Percentiles rank a stretch among this genome's conserved stretches.
Conservation (phyloP, 2,329 filamentous ascomycete species). For the Dactylellina drechsleri region DNA sequence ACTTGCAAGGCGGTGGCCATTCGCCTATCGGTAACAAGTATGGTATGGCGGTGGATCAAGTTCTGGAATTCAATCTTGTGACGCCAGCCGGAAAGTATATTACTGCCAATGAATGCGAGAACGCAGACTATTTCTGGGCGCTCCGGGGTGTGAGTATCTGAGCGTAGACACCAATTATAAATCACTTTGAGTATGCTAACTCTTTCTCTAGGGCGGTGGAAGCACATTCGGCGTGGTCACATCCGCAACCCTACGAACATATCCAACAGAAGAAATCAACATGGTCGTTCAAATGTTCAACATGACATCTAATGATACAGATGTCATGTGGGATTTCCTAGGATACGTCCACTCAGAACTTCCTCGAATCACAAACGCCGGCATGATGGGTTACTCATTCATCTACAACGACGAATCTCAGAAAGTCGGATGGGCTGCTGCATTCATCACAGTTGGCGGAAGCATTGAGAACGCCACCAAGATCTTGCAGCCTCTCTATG, state of each 20-base stretch:
- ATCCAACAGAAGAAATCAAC: slow-evolving; percentile 60
- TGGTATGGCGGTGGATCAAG: slow-evolving; percentile 62
- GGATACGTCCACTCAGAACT: slow-evolving; percentile 63
- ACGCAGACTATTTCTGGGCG: slow-evolving; percentile 66
- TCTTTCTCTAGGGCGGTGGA: slow-evolving; percentile 64
- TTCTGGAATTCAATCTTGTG: slow-evolving; percentile 60
- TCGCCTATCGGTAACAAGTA: slow-evolving; percentile 62
- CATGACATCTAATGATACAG: slow-evolving; percentile 59
- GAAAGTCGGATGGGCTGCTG: slow-evolving; percentile 9
- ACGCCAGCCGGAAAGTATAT: slow-evolving; percentile 59
- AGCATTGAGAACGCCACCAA: slow-evolving; percentile 19
- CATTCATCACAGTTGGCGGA: slow-evolving; percentile 23
- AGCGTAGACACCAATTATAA: background rate
- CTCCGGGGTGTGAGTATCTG: slow-evolving; percentile 61
- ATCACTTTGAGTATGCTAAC: slow-evolving; percentile 1
- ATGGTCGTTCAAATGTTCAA: slow-evolving; percentile 60
- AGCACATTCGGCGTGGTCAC: slow-evolving; percentile 65
- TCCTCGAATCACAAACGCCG: slow-evolving; percentile 64
- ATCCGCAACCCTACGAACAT: slow-evolving; percentile 63
- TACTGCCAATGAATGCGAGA: slow-evolving; percentile 60
- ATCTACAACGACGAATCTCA: slow-evolving; percentile 57
- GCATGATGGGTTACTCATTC: slow-evolving; percentile 62
- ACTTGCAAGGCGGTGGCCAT: slow-evolving; percentile 61
- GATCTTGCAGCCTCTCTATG: slow-evolving; percentile 22
- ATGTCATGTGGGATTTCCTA: slow-evolving; percentile 62